A percentile compares a stretch with the other conserved stretches of the same genome.
Conservation (phyloP, 305 asterid species). For the Fraxinus sp. region DNA sequence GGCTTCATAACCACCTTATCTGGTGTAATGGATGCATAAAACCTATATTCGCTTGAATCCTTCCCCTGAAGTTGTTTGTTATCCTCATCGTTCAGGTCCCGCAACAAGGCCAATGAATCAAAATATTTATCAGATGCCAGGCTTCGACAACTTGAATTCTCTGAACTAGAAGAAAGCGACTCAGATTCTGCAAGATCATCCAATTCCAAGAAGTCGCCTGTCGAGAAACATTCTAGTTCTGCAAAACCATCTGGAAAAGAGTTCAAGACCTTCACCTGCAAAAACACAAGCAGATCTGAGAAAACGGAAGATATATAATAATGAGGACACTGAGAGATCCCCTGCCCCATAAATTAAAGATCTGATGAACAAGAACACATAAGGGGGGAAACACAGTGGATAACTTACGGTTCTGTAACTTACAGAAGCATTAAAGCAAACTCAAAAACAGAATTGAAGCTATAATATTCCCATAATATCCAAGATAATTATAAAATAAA, state of each 20-base stretch:
- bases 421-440: neutral
- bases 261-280: slow-evolving; percentile 3
- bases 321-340: neutral
- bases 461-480: neutral
- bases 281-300: neutral
- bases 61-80: slow-evolving; percentile 20
- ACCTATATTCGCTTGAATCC: slow-evolving; percentile 29
- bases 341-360: neutral
- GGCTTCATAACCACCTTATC: slow-evolving; percentile 45
- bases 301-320: neutral
- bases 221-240: slow-evolving; percentile 33
- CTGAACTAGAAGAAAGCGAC: slow-evolving; percentile 60
- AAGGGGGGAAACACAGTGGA: neutral
- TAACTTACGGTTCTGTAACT: neutral
- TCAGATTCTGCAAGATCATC: slow-evolving; percentile 49
- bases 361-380: neutral
- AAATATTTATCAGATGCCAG: slow-evolving; percentile 55
- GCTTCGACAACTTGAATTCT: slow-evolving; percentile 58
- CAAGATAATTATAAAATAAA: neutral
- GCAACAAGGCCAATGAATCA: slow-evolving; percentile 42
- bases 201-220: slow-evolving; percentile 64
- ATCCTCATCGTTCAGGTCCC: slow-evolving; percentile 42
- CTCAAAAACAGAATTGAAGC: neutral
- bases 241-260: slow-evolving; percentile 16
- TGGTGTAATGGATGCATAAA: slow-evolving; percentile 27